These are phyloP conservation scores for Coccomyxa sp. DNA, from an alignment of 139 green algal genomes.

Conservation along the genomic window DNA sequence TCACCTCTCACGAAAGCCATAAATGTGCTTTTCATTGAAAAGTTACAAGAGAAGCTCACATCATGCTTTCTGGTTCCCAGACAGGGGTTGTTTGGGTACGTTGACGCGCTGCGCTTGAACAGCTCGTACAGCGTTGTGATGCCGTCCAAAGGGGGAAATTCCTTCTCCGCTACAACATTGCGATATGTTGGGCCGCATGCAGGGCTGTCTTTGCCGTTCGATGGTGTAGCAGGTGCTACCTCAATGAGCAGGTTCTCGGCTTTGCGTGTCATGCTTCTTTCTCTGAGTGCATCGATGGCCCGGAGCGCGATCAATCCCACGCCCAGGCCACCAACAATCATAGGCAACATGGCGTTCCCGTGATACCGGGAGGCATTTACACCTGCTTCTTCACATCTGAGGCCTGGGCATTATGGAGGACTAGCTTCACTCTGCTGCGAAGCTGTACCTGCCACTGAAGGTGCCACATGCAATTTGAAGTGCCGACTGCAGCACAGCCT, in stretches of 20 bases:
- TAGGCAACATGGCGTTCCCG: neutral
- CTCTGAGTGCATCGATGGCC: neutral
- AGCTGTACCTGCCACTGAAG: too few species aligned
- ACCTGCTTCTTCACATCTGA: too few species aligned
- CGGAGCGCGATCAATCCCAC: neutral
- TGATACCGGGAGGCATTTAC: too few species aligned
- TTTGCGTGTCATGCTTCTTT: neutral
- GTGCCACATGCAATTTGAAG: too few species aligned
- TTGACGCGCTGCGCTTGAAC: constrained; percentile 43
- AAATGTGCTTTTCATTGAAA: too few species aligned
- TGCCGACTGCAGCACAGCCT: too few species aligned
- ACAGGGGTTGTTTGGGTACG: constrained; percentile 41
- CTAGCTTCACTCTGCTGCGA: too few species aligned
- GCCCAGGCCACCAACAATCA: neutral
- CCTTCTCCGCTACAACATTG: constrained; percentile 35
- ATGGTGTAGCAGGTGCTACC: constrained; percentile 17
- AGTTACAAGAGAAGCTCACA: too few species aligned
- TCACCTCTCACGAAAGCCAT: too few species aligned
- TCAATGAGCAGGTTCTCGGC: constrained; percentile 14
- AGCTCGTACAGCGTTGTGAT: constrained; percentile 58
- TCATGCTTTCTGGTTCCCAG: constrained; percentile 51
- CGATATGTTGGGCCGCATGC: constrained; percentile 41
- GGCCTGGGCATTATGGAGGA: too few species aligned
- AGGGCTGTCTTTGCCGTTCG: constrained; percentile 10
- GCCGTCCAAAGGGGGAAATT: constrained; percentile 28